Conservation (phyloP, 768 basidiomycete genomes). For the Suillus americanus region DNA sequence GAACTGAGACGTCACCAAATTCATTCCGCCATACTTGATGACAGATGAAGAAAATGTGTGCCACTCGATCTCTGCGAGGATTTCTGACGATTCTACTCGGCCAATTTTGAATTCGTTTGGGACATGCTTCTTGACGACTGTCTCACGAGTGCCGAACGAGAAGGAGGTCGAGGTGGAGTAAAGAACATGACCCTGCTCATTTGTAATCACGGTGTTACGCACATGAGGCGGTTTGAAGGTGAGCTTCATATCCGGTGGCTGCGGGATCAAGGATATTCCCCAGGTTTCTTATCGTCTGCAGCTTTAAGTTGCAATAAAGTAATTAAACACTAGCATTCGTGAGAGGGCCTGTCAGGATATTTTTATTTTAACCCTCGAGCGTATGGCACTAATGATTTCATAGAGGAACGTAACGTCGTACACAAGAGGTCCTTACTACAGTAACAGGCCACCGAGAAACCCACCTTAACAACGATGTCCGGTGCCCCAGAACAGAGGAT, state of each 20-base stretch:
- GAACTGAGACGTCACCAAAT: conserved; percentile 17
- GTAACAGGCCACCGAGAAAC: not conserved
- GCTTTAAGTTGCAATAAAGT: too few relatives aligned
- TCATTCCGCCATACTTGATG: conserved; percentile 24
- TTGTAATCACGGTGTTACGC: conserved; percentile 12
- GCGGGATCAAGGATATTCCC: not conserved
- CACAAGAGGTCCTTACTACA: not conserved
- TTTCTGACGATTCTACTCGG: conserved; percentile 19
- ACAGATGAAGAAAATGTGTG: conserved; percentile 18
- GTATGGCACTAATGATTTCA: not conserved
- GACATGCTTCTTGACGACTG: conserved; percentile 9
- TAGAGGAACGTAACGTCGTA: not conserved
- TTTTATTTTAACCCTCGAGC: not conserved
- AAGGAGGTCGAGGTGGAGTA: conserved; percentile 14
- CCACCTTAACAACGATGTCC: not conserved
- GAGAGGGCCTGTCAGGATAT: not conserved
- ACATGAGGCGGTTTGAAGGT: conserved; percentile 7
- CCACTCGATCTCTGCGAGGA: conserved; percentile 29
- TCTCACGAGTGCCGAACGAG: conserved; percentile 9
- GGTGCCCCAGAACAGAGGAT: not conserved
- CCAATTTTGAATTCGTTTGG: conserved; percentile 10
- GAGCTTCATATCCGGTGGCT: not conserved
- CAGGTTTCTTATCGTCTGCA: not conserved
- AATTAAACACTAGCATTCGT: not conserved
- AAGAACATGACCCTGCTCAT: conserved; percentile 11